Evolutionary conservation across 495 filamentous ascomycete species (phyloP).

Genomic region (Corynascus novoguineensis): DNA sequence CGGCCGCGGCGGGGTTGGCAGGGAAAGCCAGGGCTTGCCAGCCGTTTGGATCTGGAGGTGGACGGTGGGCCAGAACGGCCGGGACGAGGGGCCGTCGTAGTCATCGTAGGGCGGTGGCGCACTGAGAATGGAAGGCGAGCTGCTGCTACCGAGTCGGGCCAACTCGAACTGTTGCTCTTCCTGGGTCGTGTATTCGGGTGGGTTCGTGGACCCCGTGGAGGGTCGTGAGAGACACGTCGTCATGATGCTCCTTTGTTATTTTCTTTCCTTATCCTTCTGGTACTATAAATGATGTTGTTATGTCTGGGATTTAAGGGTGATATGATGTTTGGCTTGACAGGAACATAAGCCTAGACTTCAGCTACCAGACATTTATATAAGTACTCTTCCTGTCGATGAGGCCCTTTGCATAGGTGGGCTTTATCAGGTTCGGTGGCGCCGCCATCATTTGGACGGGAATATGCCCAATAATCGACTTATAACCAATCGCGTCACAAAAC

Average conservation of each 20-base stretch:
- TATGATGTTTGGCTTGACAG: background rate
- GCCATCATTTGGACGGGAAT: too few species aligned
- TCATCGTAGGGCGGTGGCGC: slow-evolving; percentile 10
- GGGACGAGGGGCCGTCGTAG: background rate
- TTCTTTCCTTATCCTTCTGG: too few species aligned
- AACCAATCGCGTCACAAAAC: slow-evolving; percentile 7
- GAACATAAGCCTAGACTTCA: too few species aligned
- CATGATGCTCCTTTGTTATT: background rate
- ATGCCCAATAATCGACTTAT: background rate
- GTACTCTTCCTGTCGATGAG: too few species aligned
- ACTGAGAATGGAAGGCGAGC: slow-evolving; percentile 3
- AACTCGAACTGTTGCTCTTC: slow-evolving; percentile 15
- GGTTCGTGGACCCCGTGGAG: background rate
- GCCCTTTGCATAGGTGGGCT: too few species aligned
- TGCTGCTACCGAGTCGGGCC: slow-evolving; percentile 12
- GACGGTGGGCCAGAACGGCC: slow-evolving; percentile 31
- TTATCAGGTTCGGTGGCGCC: too few species aligned
- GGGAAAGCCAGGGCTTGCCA: slow-evolving; percentile 40
- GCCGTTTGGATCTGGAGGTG: slow-evolving; percentile 42
- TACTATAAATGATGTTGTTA: too few species aligned
- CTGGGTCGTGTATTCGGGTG: slow-evolving; percentile 6
- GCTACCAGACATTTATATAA: too few species aligned
- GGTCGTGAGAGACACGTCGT: background rate
- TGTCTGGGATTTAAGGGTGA: background rate
- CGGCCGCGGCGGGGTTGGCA: slow-evolving; percentile 39